Evolutionary conservation across 2,329 filamentous ascomycete genomes (phyloP), one percentile per base, ranked within the genome.

Genomic region (Aspergillus bombycis): DNA sequence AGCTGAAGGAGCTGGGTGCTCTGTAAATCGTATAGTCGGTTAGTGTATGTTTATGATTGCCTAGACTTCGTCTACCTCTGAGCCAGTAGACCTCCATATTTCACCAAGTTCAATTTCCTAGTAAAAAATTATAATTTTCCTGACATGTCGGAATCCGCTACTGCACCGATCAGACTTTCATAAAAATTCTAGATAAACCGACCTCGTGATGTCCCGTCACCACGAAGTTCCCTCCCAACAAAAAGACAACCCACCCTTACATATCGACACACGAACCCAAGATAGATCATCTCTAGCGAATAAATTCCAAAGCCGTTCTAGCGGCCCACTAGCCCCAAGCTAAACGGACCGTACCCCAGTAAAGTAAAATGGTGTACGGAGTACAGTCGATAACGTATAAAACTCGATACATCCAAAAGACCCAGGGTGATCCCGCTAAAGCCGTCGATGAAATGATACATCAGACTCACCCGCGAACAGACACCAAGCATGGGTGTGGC

Each of bases 1-100:
- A 95, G 86, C 84, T 99, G 76, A 98, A 98, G 87, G 94, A 99
- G 83, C 83, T 99, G 68, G 95, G 95, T 71, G 95, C 94, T 67
- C 82, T 97, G 81, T 97, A 87, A 75, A 56, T 14, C 14, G 43
- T 45, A 60, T 54, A 32, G 56, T 50, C 28, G 23, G 45, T 32
- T 48, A 63, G 60, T 63, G 62, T 62, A 57, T 65, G 57, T 66
- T 67, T 71, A 74, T 62, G 61, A 58, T 59, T 59, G 50, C 28
- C 8, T 55, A 55, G 32, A 57, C 55, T 46, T 57, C 10, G 36
- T 57, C 28, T 45, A 43, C 23, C 28, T 45, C 30, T 16, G n/a
- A 30, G 21, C 28, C 55, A 57, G 52, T 57, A 32, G 34, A 57
- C 26, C 14, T 41, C 11, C 11, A 57, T 16, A 48, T 34, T 28